Percentiles rank a stretch among this genome's conserved stretches.
Evolutionary conservation across 805 yeast genomes (phyloP).

Genomic region (Lachancea mirantina): DNA sequence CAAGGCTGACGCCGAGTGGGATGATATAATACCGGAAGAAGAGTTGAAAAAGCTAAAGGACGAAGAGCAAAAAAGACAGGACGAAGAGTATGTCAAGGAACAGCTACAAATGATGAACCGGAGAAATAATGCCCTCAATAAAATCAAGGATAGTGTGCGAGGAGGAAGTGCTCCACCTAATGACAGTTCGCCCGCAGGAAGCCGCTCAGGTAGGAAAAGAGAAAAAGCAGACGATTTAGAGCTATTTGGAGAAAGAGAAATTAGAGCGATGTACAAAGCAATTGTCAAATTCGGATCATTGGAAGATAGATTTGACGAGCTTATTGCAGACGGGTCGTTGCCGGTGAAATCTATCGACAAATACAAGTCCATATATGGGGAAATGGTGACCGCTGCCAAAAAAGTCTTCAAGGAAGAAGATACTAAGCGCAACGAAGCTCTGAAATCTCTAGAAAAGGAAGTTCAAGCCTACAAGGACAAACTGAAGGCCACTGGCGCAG

Average conservation of each 20-base stretch:
- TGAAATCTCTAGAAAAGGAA: slow-evolving; percentile 53
- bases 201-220: slow-evolving; percentile 33
- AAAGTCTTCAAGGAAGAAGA: slow-evolving; percentile 61
- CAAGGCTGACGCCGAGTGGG: slow-evolving; percentile 98
- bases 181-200: slow-evolving; percentile 34
- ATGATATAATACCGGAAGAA: slow-evolving; percentile 94
- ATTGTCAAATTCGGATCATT: slow-evolving; percentile 78
- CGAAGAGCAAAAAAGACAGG: slow-evolving; percentile 79
- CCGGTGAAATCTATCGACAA: slow-evolving; percentile 77
- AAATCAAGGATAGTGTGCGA: slow-evolving; percentile 39
- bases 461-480: slow-evolving; percentile 49
- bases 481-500: slow-evolving; percentile 32
- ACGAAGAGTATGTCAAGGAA: slow-evolving; percentile 79
- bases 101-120: slow-evolving; percentile 84
- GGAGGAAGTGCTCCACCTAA: slow-evolving; percentile 39
- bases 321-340: slow-evolving; percentile 83
- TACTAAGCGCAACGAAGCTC: slow-evolving; percentile 45
- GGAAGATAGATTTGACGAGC: slow-evolving; percentile 66
- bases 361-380: slow-evolving; percentile 69
- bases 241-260: slow-evolving; percentile 73
- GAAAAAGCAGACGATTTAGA: slow-evolving; percentile 40
- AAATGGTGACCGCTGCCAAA: slow-evolving; percentile 55
- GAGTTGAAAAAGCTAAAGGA: slow-evolving; percentile 84
- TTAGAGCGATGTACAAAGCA: slow-evolving; percentile 78
- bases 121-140: slow-evolving; percentile 66